Evolutionary conservation across 192 early-diverging fungal species (phyloP), one percentile per base, ranked within the genome.

Genomic region (Geosiphon pyriformis): DNA sequence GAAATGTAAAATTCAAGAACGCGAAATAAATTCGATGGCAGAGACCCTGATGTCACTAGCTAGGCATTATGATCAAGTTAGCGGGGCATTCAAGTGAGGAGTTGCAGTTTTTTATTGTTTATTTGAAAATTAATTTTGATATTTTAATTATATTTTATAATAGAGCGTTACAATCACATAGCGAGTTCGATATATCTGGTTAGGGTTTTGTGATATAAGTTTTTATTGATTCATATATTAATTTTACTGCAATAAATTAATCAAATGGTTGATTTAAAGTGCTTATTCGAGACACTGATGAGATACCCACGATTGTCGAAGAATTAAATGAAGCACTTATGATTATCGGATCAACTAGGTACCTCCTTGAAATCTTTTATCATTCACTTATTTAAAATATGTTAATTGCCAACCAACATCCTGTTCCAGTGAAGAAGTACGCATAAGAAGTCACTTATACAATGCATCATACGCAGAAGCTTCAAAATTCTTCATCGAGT

Each of bases 11-110:
- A 27, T 68, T 3, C 76, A 77, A 53, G 78, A 80, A 68, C 47
- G 49, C 25, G 73, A 72, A 30, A 72, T 70, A 11, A 52, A 47
- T 3, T 54, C 55, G 4, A 80, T 80, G 78, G 78, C 78, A 3
- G 78, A 77, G 58, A 77, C 70, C 17, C 51, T 80, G 26, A 69
- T 57, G n/a, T 73, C 76, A 26, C 32, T 80, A 29, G 70, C 73
- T 2, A 72, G 72, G n/a, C 75, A 80, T 69, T 77, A 77, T 65
- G 75, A 73, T 55, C 78, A 80, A 66, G 59, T 80, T 17, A 61
- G 73, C 20, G 73, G 64, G 18, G 78, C 78, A 3, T 67, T 77
- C 27, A 72, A 77, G 78, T 80, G 58, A 18, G 63, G 59, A 58
- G 20, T 10, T 0, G 1, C 23, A 31, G 6, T 12, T 29, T 18